Conservation (phyloP, 2,329 filamentous ascomycete species). For the Thielaviopsis euricoi region DNA sequence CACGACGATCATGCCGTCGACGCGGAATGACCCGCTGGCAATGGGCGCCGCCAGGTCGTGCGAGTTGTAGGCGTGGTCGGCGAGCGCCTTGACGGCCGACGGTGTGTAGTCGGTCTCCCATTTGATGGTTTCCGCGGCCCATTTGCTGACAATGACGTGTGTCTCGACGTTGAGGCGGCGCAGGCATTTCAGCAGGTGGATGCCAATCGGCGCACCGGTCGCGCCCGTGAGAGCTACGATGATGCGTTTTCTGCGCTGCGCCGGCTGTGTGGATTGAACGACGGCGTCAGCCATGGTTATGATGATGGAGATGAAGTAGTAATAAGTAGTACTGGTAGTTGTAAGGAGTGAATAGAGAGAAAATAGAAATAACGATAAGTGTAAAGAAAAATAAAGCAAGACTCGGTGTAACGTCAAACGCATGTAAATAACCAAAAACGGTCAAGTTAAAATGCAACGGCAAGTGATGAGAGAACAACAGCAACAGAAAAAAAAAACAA, state of each 20-base stretch:
- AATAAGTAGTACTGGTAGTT: no score
- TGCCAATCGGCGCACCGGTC: constrained; percentile 27
- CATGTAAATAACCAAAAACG: no score
- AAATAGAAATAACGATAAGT: no score
- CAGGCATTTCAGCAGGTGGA: constrained; percentile 25
- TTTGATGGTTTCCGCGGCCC: constrained; percentile 30
- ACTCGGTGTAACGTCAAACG: no score
- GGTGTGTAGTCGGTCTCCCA: constrained; percentile 27
- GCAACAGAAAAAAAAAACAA: no score
- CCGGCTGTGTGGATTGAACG: not conserved
- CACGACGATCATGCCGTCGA: constrained; percentile 30
- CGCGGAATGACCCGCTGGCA: constrained; percentile 26
- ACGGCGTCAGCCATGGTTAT: not conserved
- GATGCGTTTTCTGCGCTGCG: constrained; percentile 17
- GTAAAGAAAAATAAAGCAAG: no score
- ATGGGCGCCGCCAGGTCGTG: constrained; percentile 29
- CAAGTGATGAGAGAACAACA: no score
- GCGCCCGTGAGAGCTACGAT: constrained; percentile 34
- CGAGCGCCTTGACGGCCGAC: constrained; percentile 21
- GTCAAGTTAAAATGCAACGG: no score
- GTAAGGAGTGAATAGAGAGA: no score
- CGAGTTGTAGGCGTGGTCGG: constrained; percentile 22
- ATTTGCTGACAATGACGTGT: constrained; percentile 30
- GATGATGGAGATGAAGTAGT: no score
- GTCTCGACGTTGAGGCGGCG: constrained; percentile 28